Base-by-base conservation (phyloP, 768 basidiomycete species). In the Auriscalpium microsporum region DNA sequence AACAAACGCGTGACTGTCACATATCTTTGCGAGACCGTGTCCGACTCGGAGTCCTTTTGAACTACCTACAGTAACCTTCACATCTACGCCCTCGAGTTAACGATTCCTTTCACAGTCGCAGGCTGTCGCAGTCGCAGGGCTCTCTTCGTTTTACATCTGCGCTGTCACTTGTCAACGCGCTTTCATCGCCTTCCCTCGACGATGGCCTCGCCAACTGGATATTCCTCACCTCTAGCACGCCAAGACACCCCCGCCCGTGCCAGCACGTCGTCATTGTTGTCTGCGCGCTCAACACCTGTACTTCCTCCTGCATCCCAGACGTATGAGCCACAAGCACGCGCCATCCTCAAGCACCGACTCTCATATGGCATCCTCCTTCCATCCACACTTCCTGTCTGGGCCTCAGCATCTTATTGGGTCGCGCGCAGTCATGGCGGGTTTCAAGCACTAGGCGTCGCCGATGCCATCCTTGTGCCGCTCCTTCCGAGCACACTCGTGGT, bases 321-420 rank as follows among this genome's bases (percentile, higher is more conserved):
- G 1, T 90, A 82, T 64, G 83, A 87, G 59, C 86, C 86, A 9
- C 76, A 81, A 46, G 78, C 82, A 2, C 87, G 84, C 63, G 68
- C 76, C 2, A 74, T 84, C 6, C 75, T 90, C 47, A 77, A 74
- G 50, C 80, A 81, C 62, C 79, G 86, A 42, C 77, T 87, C 8
- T 69, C 78, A 21, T 73, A 75, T 59, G 72, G 71, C 56, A 75
- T 84, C 35, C 79, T 89, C 56, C 65, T 75, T 9, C 73, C 73
- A 36, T 80, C 84, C 36, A 71, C 71, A 0, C 62, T 75, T 4
- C 73, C 75, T 55, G 78, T 76, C 7, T 82, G 81, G 70, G 63
- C 64, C 6, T 69, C 73, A 1, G 67, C 69, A 14, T 65, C 71
- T 2, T 46, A 71, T 28, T 75, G 80, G 75, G 70, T 66, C 4